Percentiles rank a stretch among this genome's conserved stretches.
Evolutionary conservation across 2,329 filamentous ascomycete genomes (phyloP).

Genomic region (Alternaria arbusti): DNA sequence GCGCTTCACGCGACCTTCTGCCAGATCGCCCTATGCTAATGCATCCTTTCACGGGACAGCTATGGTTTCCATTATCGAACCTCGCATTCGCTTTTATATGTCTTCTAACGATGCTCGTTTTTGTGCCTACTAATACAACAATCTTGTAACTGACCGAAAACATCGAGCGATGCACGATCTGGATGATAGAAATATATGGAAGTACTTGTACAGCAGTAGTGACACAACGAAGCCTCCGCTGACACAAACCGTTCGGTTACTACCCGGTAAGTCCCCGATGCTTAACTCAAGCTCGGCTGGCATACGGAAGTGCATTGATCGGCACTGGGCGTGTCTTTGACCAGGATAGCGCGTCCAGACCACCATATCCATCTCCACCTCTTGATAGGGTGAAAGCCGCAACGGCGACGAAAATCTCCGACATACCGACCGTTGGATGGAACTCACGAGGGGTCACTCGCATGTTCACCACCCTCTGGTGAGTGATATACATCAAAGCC

Average conservation of each 20-base stretch:
- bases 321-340: conserved; percentile 7
- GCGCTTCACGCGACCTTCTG: neutral
- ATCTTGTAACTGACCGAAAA: neutral
- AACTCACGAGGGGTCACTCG: conserved; percentile 8
- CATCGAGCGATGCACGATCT: neutral
- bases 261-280: conserved; percentile 14
- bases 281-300: conserved; percentile 1
- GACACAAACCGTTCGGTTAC: conserved; percentile 11
- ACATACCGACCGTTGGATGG: conserved; percentile 21
- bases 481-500: conserved; percentile 11
- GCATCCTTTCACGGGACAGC: neutral
- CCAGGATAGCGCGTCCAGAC: neutral
- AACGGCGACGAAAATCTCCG: conserved; percentile 24
- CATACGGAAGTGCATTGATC: conserved; percentile 8
- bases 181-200: neutral
- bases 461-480: neutral
- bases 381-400: neutral
- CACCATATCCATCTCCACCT: neutral
- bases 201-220: neutral
- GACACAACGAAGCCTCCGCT: neutral
- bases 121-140: neutral
- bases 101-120: neutral
- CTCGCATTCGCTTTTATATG: neutral
- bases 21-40: neutral
- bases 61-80: neutral